Evolutionary conservation across 148 eudicot species (phyloP), one percentile per base, ranked within the genome.

Genomic region (Rhododendron molle): DNA sequence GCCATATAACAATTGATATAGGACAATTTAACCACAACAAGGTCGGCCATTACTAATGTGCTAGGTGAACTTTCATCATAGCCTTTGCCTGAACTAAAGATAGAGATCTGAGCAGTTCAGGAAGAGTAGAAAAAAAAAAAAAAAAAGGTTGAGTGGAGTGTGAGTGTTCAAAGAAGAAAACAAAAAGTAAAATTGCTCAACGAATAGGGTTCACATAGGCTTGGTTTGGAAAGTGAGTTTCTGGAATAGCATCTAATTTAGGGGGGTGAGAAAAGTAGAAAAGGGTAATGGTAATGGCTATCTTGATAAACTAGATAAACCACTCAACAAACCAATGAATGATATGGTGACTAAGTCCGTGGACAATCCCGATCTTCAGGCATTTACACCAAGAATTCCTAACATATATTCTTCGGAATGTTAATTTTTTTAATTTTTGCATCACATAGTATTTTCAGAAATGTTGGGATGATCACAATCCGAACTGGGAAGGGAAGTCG

Each of bases 161-260:
- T n/a, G 26, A 3, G 78, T 11, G 7, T 43, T 46, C 23, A 43
- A 36, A 32, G 43, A 34, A 1, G 38, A 52, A 78, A 21, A 30
- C 34, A n/a, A 78, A n/a, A 44, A 10, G 20, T 76, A 40, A 11
- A 76, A 7, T 20, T 76, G 10, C 49, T 76, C 23, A 18, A 40
- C 14, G 23, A 74, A 74, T 38, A 43, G 80, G 80, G 80, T 76
- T 76, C n/a, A 43, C 23, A 76, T 9, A 12, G 80, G 49, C 50
- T 40, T 38, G 49, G 49, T 38, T 40, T 76, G 44, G n/a, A 20
- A 43, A 43, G 49, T 21, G 49, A 76, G 80, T 76, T 38, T 50
- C 50, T 76, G 80, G 40, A 76, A 76, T 76, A 76, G 43, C 26
- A n/a, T 30, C 77, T 32, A 73, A 76, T 38, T 76, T n/a, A 76